These are phyloP conservation scores for Dalbergia cochinchinensis DNA, from an alignment of 306 rosid genomes.

Conservation along the genomic window DNA sequence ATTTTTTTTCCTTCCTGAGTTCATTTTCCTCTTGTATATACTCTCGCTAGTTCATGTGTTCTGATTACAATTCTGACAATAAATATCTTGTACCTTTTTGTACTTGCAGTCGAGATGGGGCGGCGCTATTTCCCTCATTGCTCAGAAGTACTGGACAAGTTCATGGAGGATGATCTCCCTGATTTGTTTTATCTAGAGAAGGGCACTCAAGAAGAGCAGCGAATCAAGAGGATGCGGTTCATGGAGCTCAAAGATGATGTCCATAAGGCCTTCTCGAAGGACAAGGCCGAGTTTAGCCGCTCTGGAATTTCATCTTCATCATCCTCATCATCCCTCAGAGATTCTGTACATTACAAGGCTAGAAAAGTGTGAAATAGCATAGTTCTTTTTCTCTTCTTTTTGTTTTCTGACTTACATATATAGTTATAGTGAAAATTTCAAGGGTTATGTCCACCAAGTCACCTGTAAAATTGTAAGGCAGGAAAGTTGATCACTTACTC, in stretches of 20 bases:
- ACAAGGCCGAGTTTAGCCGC: slow-evolving; percentile 68
- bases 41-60: not conserved
- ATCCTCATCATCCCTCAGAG: slow-evolving; percentile 64
- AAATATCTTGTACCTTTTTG: slow-evolving; percentile 14
- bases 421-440: slow-evolving; percentile 24
- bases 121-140: slow-evolving; percentile 88
- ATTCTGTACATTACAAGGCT: slow-evolving; percentile 55
- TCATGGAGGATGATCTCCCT: slow-evolving; percentile 80
- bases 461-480: slow-evolving; percentile 39
- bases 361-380: slow-evolving; percentile 58
- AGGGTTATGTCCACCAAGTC: slow-evolving; percentile 31
- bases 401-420: slow-evolving; percentile 13
- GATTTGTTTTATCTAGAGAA: slow-evolving; percentile 76
- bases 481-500: slow-evolving; percentile 14
- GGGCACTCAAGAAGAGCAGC: slow-evolving; percentile 81
- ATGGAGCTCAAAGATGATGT: slow-evolving; percentile 89
- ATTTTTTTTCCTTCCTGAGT: not conserved
- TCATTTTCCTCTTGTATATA: not conserved
- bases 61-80: not conserved
- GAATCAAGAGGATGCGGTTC: slow-evolving; percentile 71
- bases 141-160: slow-evolving; percentile 91
- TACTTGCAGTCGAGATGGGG: slow-evolving; percentile 79
- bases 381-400: not conserved
- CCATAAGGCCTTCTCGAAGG: slow-evolving; percentile 86
- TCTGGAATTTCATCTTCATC: slow-evolving; percentile 67